phyloP scores from a whole-genome alignment of 805 yeast genomes.

The Metschnikowia bowlesiae region DNA sequence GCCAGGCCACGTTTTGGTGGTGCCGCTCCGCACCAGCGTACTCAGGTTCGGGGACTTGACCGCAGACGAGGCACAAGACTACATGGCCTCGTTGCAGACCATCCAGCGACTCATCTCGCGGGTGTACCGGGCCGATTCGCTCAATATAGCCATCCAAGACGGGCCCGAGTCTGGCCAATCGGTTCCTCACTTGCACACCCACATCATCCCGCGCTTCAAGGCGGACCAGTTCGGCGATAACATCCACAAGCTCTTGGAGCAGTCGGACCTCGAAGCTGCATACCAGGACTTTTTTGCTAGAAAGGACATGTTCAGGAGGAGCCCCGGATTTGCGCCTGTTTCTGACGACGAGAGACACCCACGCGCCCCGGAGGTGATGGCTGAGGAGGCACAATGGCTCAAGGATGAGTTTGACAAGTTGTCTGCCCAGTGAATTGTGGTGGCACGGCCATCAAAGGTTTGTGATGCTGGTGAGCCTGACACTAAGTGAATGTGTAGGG shows the following conservation, averaged over 20 bases:
- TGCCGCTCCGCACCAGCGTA: conserved; percentile 66
- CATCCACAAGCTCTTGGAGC: conserved; percentile 63
- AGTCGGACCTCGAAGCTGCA: conserved; percentile 43
- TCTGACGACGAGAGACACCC: conserved; percentile 52
- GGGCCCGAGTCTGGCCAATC: conserved; percentile 96
- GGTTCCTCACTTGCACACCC: conserved; percentile 94
- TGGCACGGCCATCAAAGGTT: too few species aligned
- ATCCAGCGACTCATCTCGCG: conserved; percentile 64
- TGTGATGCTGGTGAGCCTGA: too few species aligned
- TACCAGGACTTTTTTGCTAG: conserved; percentile 18
- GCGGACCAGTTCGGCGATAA: conserved; percentile 53
- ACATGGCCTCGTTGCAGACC: conserved; percentile 68
- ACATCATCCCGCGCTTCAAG: conserved; percentile 78
- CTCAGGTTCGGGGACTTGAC: conserved; percentile 65
- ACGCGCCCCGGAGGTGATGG: conserved; percentile 64
- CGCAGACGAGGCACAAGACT: conserved; percentile 69
- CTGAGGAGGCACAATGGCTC: conserved; percentile 59
- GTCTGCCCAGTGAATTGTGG: neutral
- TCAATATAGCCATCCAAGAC: conserved; percentile 92
- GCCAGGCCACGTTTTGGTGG: conserved; percentile 87
- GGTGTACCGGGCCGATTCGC: conserved; percentile 71
- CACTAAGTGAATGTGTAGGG: too few species aligned
- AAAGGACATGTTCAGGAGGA: conserved; percentile 21
- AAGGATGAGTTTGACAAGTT: conserved; percentile 35
- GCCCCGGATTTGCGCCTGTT: conserved; percentile 31